Percentiles rank a stretch among this genome's conserved stretches.
Conservation (phyloP, 2,329 filamentous ascomycete species). For the Talaromyces sp. region DNA sequence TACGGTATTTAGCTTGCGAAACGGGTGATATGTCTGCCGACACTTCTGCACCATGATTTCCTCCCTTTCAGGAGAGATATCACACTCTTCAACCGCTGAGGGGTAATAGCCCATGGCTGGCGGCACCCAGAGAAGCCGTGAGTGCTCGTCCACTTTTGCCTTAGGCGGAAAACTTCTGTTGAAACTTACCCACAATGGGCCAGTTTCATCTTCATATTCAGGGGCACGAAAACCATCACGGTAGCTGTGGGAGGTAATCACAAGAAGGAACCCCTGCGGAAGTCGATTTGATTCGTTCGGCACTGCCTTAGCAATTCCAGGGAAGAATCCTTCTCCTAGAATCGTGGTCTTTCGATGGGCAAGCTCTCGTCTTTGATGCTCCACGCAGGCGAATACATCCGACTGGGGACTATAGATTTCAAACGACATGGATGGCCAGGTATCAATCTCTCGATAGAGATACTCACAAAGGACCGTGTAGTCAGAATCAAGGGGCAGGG, state of each 20-base stretch:
- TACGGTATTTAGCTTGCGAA: background rate
- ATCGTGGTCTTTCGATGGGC: conserved; percentile 6
- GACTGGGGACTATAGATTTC: conserved; percentile 18
- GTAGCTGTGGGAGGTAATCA: conserved; percentile 15
- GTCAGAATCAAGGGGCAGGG: conserved; percentile 13
- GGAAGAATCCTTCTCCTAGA: conserved; percentile 2
- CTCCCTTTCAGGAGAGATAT: conserved; percentile 8
- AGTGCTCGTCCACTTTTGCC: background rate
- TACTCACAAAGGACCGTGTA: conserved; percentile 10
- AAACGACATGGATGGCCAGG: conserved; percentile 6
- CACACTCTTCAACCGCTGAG: conserved; percentile 7
- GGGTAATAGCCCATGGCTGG: background rate
- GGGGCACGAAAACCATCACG: background rate
- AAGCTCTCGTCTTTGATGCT: conserved; percentile 20
- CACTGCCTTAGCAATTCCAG: conserved; percentile 13
- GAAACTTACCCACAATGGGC: conserved; percentile 10
- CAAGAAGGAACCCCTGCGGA: conserved; percentile 7
- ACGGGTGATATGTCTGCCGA: background rate
- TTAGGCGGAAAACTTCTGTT: conserved; percentile 8
- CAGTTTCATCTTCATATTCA: conserved; percentile 5
- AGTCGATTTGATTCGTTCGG: background rate
- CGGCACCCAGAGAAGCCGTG: background rate
- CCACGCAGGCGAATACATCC: conserved; percentile 18
- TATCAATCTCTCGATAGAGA: background rate
- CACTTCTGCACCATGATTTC: conserved; percentile 7